phyloP scores from a whole-genome alignment of 108 stramenopile species.

The Asterionellopsis glacialis region DNA sequence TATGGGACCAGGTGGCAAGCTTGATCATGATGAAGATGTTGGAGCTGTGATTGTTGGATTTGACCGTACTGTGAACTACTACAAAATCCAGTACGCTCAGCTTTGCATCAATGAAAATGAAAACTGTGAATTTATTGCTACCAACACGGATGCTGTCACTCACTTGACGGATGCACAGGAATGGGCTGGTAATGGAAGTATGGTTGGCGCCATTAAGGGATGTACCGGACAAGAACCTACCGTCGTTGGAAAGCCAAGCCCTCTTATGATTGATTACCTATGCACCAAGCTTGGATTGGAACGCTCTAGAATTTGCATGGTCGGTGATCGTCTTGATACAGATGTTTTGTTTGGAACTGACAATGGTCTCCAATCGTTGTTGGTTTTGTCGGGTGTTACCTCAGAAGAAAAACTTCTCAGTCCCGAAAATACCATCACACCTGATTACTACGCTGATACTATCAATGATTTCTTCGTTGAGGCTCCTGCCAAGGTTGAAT shows the following conservation, averaged over 20 bases:
- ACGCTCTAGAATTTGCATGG: conserved; percentile 88
- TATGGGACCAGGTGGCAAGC: conserved; percentile 84
- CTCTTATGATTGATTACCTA: conserved; percentile 98
- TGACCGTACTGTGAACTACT: conserved; percentile 94
- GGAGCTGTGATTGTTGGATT: conserved; percentile 96
- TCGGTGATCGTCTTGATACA: conserved; percentile 98
- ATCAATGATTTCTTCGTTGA: conserved; percentile 87
- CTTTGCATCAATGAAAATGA: conserved; percentile 94
- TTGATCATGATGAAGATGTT: conserved; percentile 88
- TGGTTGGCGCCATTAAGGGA: conserved; percentile 95
- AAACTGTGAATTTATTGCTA: conserved; percentile 96
- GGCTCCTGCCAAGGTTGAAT: conserved; percentile 7
- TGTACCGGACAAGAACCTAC: conserved; percentile 97
- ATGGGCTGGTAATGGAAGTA: conserved; percentile 97
- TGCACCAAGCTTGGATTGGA: conserved; percentile 81
- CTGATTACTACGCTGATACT: conserved; percentile 94
- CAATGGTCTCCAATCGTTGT: conserved; percentile 91
- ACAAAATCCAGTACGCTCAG: conserved; percentile 99
- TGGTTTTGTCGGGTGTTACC: conserved; percentile 96
- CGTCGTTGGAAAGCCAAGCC: conserved; percentile 94
- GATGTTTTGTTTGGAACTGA: conserved; percentile 96
- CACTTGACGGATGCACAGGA: conserved; percentile 98
- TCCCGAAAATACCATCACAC: conserved; percentile 85
- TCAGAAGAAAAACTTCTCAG: conserved; percentile 89
- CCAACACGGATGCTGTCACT: conserved; percentile 96